Base-by-base conservation (phyloP, 768 basidiomycete genomes). In the Termitomyces bulborhizus region DNA sequence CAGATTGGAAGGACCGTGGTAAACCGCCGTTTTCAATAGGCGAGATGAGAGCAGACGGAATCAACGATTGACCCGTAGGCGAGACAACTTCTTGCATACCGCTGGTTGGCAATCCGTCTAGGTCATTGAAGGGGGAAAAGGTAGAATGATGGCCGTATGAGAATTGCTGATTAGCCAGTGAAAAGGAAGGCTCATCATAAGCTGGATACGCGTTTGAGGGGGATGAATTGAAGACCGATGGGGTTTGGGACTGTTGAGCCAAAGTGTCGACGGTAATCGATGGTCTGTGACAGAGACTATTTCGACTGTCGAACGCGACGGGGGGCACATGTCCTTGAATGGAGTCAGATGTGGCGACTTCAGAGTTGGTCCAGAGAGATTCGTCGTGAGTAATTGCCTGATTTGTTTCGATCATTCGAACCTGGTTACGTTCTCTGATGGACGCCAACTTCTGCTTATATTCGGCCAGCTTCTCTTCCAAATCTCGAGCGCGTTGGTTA, bases 401-500 rank as follows among this genome's bases (percentile, higher is more conserved):
- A 60, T 45, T 41, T 29, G 57, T 46, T 51, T 73, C 74, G 50
- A 79, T 73, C 65, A 69, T 78, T 55, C 73, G 65, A 46, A 73
- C 71, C 62, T 83, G 82, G 31, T 78, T 82, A 49, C 76, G 79
- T 59, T 84, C 83, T 61, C 81, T 82, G 37, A 82, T 75, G n/a
- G 69, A 65, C 58, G 70, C 75, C 54, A 94, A 70, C 53, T 76
- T 76, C 59, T 81, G 81, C 69, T 78, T 84, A 68, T 84, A 83
- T 55, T 79, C 75, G 32, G 79, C 75, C 36, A 93, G 76, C 62
- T 73, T 79, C 46, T 85, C 85, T 68, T 94, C 91, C 54, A 93
- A 71, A 62, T 87, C 88, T 58, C 82, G 79, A 44, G 87, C 83
- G 48, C 86, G 83, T 36, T 76, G 74, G 64, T 79, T 84, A 36